These are phyloP conservation scores for Phyllosticta citriasiana DNA, from an alignment of 2,329 filamentous ascomycete genomes.

Conservation along the genomic window DNA sequence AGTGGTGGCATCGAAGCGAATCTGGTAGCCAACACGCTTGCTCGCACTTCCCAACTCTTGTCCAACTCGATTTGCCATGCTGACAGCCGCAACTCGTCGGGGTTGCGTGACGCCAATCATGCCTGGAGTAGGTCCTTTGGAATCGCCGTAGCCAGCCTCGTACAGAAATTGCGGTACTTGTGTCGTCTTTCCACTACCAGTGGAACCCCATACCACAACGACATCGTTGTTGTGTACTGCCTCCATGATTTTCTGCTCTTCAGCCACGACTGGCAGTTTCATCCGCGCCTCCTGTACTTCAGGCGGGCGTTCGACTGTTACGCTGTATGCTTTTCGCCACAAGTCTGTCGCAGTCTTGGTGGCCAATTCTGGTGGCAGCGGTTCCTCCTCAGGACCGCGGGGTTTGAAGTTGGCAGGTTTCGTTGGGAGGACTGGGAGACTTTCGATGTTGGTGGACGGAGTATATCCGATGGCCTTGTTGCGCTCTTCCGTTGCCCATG, in stretches of 20 bases:
- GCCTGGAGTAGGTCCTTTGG: slow-evolving; percentile 68
- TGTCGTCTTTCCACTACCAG: slow-evolving; percentile 94
- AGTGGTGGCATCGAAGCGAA: slow-evolving; percentile 83
- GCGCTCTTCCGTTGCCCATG: slow-evolving; percentile 79
- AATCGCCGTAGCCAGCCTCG: slow-evolving; percentile 81
- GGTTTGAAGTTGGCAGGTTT: slow-evolving; percentile 58
- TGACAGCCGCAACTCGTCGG: slow-evolving; percentile 86
- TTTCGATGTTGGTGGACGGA: slow-evolving; percentile 31
- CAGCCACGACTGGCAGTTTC: slow-evolving; percentile 78
- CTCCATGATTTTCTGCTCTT: slow-evolving; percentile 98
- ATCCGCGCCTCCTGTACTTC: slow-evolving; percentile 71
- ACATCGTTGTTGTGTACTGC: slow-evolving; percentile 85
- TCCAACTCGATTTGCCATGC: slow-evolving; percentile 86
- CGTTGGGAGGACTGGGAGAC: slow-evolving; percentile 14
- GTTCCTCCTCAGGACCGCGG: slow-evolving; percentile 59
- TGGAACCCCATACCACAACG: slow-evolving; percentile 87
- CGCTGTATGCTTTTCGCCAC: slow-evolving; percentile 64
- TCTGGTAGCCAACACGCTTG: slow-evolving; percentile 70
- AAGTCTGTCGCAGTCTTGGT: slow-evolving; percentile 45
- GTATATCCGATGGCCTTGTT: slow-evolving; percentile 71
- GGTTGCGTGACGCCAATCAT: slow-evolving; percentile 95
- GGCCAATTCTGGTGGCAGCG: slow-evolving; percentile 56
- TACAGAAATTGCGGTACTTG: slow-evolving; percentile 95
- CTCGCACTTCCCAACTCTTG: slow-evolving; percentile 73
- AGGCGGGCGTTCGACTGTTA: slow-evolving; percentile 57